Evolutionary conservation across 371 early-diverging fungal genomes (phyloP), one percentile per base, ranked within the genome.

Genomic region (Mucor racemosus): DNA sequence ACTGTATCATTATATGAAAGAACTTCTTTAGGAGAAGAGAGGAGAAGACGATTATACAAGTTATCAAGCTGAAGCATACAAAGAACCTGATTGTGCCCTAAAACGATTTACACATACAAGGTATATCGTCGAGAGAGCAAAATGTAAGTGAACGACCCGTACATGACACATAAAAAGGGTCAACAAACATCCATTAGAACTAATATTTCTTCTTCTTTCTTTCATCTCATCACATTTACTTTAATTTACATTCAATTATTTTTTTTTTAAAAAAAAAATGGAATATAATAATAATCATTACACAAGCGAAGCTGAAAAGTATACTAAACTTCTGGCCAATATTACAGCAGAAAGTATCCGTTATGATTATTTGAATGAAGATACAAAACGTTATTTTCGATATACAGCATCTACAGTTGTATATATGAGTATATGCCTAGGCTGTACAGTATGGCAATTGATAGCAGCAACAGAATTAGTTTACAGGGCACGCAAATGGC

Each of bases 361-460:
- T 7, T 68, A 46, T 17, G 35, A 46, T 17, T 36, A 39, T 14
- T 42, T 65, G 9, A 68, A 68, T 35, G 38, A 35, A 5, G 44
- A 54, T 0, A 69, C 65, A 5, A 55, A 39, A 50, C 17, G 11
- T 4, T 63, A 66, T 39, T 61, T 68, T 35, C 54, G 63, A 40
- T 35, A 57, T 15, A 65, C 78, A 13, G 53, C 65, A 19, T 69
- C 68, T 33, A 75, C 82, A 0, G 33, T 82, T 17, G 66, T 70
- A 10, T 82, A 78, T 48, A 73, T 82, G 72, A 68, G 75, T 56
- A 63, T 76, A 14, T 82, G 80, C 44, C 56, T 79, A 10, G 62
- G 75, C 26, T 79, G 79, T 58, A 69, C 68, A 1, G 46, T 72
- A 35, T 82, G 78, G 79, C 82, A 82, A 57, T 60, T 79, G 4